Conservation (phyloP, 257 asterid species). For the Gentiana macrophylla region DNA sequence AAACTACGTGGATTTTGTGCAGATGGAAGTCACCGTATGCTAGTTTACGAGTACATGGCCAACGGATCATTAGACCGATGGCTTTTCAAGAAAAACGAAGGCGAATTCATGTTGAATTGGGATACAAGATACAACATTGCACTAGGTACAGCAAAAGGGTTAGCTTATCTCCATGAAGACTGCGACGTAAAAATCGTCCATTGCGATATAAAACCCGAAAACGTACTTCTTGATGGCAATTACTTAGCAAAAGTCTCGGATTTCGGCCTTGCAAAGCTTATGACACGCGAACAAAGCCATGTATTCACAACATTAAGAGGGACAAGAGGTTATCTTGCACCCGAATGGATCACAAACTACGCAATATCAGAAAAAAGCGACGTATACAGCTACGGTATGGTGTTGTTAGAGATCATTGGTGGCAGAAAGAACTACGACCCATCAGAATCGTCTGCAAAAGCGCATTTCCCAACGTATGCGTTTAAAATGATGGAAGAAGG, state of each 20-base stretch:
- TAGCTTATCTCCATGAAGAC: slow-evolving; percentile 80
- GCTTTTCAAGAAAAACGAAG: slow-evolving; percentile 59
- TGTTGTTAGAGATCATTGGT: slow-evolving; percentile 77
- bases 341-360: slow-evolving; percentile 92
- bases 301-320: slow-evolving; percentile 84
- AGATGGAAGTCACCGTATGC: slow-evolving; percentile 82
- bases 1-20: slow-evolving; percentile 83
- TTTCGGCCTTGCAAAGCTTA: slow-evolving; percentile 86
- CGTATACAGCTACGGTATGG: slow-evolving; percentile 91
- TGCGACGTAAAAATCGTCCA: slow-evolving; percentile 81
- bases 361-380: slow-evolving; percentile 95
- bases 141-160: slow-evolving; percentile 79
- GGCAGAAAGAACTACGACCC: slow-evolving; percentile 77
- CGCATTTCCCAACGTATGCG: slow-evolving; percentile 78
- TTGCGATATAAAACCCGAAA: slow-evolving; percentile 85
- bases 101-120: slow-evolving; percentile 70
- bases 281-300: slow-evolving; percentile 78
- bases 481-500: slow-evolving; percentile 89
- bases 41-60: slow-evolving; percentile 84
- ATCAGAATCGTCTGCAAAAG: slow-evolving; percentile 49
- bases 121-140: slow-evolving; percentile 60
- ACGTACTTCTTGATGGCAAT: slow-evolving; percentile 68
- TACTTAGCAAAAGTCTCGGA: slow-evolving; percentile 74
- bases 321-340: slow-evolving; percentile 90
- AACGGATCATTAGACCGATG: slow-evolving; percentile 83